These are phyloP conservation scores for Podospora comata DNA, from an alignment of 495 filamentous ascomycete genomes.

Conservation along the genomic window DNA sequence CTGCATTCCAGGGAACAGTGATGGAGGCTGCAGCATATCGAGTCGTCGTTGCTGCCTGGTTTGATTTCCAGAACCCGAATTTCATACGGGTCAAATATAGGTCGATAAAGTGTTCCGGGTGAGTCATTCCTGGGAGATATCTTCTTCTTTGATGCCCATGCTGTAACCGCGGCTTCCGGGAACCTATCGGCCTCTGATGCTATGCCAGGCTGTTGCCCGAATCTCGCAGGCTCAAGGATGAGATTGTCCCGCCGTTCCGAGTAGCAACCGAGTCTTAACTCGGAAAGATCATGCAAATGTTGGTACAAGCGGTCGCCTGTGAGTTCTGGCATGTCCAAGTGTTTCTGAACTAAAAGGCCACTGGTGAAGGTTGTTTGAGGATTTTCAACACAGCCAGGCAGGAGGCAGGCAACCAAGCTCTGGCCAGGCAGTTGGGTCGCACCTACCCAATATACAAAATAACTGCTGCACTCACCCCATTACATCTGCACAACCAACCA, in stretches of 20 bases:
- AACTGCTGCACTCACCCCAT: too few species aligned
- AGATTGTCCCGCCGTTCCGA: not conserved
- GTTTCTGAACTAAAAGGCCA: too few species aligned
- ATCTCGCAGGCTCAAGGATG: not conserved
- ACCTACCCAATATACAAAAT: too few species aligned
- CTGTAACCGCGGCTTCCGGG: not conserved
- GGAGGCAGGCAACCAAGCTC: too few species aligned
- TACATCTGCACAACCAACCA: too few species aligned
- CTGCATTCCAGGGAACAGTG: not conserved
- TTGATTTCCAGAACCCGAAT: not conserved
- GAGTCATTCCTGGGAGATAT: not conserved
- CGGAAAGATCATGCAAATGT: not conserved
- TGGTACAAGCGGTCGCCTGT: not conserved
- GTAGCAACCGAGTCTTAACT: not conserved
- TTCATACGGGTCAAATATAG: not conserved
- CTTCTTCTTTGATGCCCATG: not conserved
- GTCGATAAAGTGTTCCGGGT: not conserved
- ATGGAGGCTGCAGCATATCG: not conserved
- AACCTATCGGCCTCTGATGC: not conserved
- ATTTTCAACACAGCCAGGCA: too few species aligned
- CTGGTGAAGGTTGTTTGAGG: too few species aligned
- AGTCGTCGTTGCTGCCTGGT: not conserved
- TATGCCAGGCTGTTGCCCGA: not conserved
- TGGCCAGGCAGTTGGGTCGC: too few species aligned
- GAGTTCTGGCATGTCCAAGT: not conserved